Evolutionary conservation across 768 basidiomycete genomes (phyloP).

Genomic region (Calocybe cyanea): DNA sequence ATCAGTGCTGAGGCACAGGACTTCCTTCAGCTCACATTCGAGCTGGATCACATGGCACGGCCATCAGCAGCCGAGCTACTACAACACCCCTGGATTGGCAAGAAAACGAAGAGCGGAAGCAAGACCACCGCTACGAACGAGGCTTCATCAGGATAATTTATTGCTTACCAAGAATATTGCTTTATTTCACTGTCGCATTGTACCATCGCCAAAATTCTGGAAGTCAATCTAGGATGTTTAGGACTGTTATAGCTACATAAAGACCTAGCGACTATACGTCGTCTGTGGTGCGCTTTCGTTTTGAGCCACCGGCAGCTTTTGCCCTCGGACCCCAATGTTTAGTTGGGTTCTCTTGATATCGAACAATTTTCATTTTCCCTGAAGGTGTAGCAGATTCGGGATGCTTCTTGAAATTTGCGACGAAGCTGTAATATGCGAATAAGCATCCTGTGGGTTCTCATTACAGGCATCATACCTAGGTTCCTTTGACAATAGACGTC

Average conservation of each 20-base stretch:
- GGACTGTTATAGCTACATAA: too few relatives aligned
- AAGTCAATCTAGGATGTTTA: background rate
- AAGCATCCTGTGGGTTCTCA: background rate
- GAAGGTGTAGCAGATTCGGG: conserved; percentile 57
- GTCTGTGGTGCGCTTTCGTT: conserved; percentile 38
- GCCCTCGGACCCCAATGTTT: conserved; percentile 89
- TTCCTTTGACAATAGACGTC: conserved; percentile 62
- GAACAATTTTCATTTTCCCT: conserved; percentile 70
- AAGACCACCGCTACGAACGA: conserved; percentile 12
- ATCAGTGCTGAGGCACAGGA: conserved; percentile 86
- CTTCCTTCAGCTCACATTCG: conserved; percentile 84
- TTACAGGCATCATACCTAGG: conserved; percentile 46
- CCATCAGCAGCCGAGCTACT: conserved; percentile 78
- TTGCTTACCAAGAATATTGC: conserved; percentile 5
- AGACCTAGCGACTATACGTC: conserved; percentile 7
- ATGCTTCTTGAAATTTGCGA: conserved; percentile 77
- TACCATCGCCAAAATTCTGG: conserved; percentile 5
- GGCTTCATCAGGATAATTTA: conserved; percentile 7
- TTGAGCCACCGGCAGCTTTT: conserved; percentile 42
- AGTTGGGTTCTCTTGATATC: conserved; percentile 91
- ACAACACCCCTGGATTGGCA: conserved; percentile 67
- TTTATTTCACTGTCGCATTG: conserved; percentile 7
- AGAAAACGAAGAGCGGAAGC: conserved; percentile 27
- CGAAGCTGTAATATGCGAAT: conserved; percentile 31
- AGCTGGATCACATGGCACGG: conserved; percentile 74